Percentiles rank a stretch among this genome's conserved stretches.
Conservation (phyloP, 805 yeast genomes). For the Kockiozyma suomiensis region DNA sequence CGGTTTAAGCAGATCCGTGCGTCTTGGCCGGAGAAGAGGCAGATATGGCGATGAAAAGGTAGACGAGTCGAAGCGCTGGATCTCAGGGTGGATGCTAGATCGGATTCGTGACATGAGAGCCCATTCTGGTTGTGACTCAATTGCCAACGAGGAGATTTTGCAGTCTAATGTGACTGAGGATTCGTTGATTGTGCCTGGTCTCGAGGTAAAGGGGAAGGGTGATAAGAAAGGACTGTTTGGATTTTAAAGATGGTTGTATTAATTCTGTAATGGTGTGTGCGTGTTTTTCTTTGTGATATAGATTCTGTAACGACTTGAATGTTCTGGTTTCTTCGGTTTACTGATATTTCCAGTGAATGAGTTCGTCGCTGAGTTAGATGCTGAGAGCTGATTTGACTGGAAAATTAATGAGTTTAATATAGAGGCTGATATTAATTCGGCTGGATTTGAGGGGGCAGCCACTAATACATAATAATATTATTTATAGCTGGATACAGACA, state of each 20-base stretch:
- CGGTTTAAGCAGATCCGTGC: constrained; percentile 13
- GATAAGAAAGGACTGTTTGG: constrained; percentile 5
- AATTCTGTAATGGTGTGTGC: not conserved
- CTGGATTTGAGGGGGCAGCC: too few species aligned
- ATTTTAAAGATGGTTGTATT: not conserved
- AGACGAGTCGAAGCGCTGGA: constrained; percentile 14
- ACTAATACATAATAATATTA: too few species aligned
- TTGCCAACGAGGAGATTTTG: constrained; percentile 9
- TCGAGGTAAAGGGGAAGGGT: not conserved
- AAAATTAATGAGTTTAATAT: too few species aligned
- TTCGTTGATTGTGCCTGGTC: constrained; percentile 11
- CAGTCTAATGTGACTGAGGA: not conserved
- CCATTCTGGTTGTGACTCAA: constrained; percentile 11
- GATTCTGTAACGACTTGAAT: too few species aligned
- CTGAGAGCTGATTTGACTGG: too few species aligned
- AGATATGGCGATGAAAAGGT: constrained; percentile 18
- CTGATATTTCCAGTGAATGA: too few species aligned
- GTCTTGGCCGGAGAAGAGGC: constrained; percentile 13
- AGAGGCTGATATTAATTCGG: too few species aligned
- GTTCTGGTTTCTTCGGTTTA: too few species aligned
- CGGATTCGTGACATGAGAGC: constrained; percentile 21
- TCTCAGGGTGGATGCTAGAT: constrained; percentile 18
- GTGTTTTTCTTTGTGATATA: too few species aligned
- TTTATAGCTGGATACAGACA: too few species aligned
- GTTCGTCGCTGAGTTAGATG: too few species aligned